These are phyloP conservation scores for Cordyceps cateniannulata DNA, from an alignment of 2,329 filamentous ascomycete genomes.

Conservation along the genomic window DNA sequence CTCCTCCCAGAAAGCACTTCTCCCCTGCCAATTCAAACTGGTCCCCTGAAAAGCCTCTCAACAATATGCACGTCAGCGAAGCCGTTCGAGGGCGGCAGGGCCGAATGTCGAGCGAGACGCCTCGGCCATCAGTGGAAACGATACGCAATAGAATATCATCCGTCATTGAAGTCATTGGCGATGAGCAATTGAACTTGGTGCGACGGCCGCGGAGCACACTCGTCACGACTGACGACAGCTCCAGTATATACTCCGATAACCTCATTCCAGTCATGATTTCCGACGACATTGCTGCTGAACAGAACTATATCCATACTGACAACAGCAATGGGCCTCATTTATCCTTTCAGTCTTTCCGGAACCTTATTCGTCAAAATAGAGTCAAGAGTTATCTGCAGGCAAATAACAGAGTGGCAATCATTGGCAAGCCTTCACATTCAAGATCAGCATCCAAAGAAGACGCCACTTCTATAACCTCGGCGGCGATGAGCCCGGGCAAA, in stretches of 20 bases:
- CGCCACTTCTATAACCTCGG: background rate
- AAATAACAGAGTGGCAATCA: background rate
- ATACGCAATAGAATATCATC: background rate
- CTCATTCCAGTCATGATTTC: constrained; percentile 38
- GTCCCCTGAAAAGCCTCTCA: constrained; percentile 8
- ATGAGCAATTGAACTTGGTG: constrained; percentile 1
- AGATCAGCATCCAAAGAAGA: background rate
- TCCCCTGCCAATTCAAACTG: constrained; percentile 5
- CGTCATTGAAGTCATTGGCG: background rate
- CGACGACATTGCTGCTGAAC: background rate
- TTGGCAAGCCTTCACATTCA: background rate
- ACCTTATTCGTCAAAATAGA: constrained; percentile 12
- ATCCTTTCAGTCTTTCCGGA: constrained; percentile 12
- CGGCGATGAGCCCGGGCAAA: background rate
- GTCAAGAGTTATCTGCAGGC: constrained; percentile 3
- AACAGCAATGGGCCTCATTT: constrained; percentile 1
- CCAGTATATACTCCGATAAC: constrained; percentile 27
- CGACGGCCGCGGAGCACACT: background rate
- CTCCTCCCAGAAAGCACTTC: background rate
- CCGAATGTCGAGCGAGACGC: background rate
- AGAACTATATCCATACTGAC: constrained; percentile 14
- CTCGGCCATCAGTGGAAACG: background rate
- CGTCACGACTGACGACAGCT: constrained; percentile 19
- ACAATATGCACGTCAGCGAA: background rate
- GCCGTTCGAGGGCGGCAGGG: background rate